Evolutionary conservation across 2,329 filamentous ascomycete genomes (phyloP).

Genomic region (Aureobasidium sp.): DNA sequence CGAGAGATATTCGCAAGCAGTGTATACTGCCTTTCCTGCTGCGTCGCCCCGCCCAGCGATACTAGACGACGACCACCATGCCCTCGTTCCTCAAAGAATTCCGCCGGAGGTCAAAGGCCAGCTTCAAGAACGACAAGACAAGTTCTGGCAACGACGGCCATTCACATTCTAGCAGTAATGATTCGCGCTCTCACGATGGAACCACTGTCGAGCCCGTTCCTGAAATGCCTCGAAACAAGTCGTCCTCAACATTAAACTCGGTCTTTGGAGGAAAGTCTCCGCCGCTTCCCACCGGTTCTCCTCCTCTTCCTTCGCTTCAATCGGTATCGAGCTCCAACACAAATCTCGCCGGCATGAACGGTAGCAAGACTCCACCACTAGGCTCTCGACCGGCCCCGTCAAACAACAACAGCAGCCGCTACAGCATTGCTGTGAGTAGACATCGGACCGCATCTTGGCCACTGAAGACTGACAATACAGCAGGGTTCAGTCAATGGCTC

Average conservation of each 20-base stretch:
- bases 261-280: slow-evolving; percentile 61
- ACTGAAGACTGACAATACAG: slow-evolving; percentile 4
- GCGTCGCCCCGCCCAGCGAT: neutral
- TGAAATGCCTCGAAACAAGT: slow-evolving; percentile 52
- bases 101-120: slow-evolving; percentile 66
- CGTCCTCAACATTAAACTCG: slow-evolving; percentile 54
- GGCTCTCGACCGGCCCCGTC: slow-evolving; percentile 15
- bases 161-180: slow-evolving; percentile 13
- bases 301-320: slow-evolving; percentile 45
- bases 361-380: slow-evolving; percentile 32
- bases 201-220: slow-evolving; percentile 17
- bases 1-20: neutral
- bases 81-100: slow-evolving; percentile 61
- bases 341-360: slow-evolving; percentile 51
- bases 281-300: slow-evolving; percentile 57
- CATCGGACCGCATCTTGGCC: neutral
- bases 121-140: slow-evolving; percentile 58
- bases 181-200: slow-evolving; percentile 39
- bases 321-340: slow-evolving; percentile 29
- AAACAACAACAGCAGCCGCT: slow-evolving; percentile 40
- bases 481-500: slow-evolving; percentile 37
- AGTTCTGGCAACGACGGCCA: slow-evolving; percentile 31
- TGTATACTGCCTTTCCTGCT: neutral
- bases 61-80: slow-evolving; percentile 22
- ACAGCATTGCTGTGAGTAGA: slow-evolving; percentile 43